Evolutionary conservation across 768 basidiomycete species (phyloP).

Genomic region (Rhodocollybia butyracea): DNA sequence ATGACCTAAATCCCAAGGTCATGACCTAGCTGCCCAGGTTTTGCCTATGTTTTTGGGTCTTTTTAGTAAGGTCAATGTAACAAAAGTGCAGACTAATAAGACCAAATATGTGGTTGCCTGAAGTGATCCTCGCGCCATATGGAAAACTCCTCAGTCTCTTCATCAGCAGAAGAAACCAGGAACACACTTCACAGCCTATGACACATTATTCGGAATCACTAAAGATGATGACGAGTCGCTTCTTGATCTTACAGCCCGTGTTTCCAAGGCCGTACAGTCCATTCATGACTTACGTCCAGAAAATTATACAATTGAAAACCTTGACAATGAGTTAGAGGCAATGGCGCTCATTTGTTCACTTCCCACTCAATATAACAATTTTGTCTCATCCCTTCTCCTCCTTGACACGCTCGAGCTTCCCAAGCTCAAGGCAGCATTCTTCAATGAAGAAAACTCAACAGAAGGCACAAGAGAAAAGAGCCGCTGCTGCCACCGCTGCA

Average conservation of each 20-base stretch:
- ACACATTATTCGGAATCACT: too few relatives aligned
- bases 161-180: too few relatives aligned
- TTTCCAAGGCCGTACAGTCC: not conserved
- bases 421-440: too few relatives aligned
- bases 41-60: too few relatives aligned
- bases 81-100: too few relatives aligned
- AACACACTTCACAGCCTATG: too few relatives aligned
- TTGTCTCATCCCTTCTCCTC: conserved; percentile 11
- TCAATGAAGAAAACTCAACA: conserved; percentile 1
- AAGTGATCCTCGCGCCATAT: too few relatives aligned
- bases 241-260: not conserved
- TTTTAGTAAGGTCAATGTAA: too few relatives aligned
- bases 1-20: too few relatives aligned
- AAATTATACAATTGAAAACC: not conserved
- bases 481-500: not conserved
- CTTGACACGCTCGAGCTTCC: conserved; percentile 6
- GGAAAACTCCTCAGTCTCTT: too few relatives aligned
- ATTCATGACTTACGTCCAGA: not conserved
- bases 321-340: not conserved
- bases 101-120: too few relatives aligned
- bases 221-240: conserved; percentile 1
- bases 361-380: not conserved
- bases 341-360: conserved; percentile 1
- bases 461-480: not conserved
- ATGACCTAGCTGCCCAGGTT: too few relatives aligned